Evolutionary conservation across 129 eudicot genomes (phyloP).

Genomic region (Sambucus nigra): DNA sequence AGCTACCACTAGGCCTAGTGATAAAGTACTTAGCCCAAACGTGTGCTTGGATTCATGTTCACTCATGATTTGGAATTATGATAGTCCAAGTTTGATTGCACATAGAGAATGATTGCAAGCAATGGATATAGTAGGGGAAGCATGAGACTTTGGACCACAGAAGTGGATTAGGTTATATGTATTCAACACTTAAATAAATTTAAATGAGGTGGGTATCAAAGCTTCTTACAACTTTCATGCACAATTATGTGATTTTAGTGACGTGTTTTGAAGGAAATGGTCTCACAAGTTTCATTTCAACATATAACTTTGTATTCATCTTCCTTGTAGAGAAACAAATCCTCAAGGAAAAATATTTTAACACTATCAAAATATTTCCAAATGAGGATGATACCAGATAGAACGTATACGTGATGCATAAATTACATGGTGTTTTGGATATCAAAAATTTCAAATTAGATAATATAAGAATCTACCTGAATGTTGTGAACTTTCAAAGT

Average conservation of each 20-base stretch:
- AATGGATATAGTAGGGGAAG: background rate
- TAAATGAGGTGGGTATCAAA: too few relatives aligned
- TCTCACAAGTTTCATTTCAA: too few relatives aligned
- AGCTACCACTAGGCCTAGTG: too few relatives aligned
- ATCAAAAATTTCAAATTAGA: background rate
- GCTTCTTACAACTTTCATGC: too few relatives aligned
- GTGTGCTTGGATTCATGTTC: too few relatives aligned
- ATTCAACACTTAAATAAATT: too few relatives aligned
- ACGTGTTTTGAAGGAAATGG: too few relatives aligned
- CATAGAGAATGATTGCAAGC: background rate
- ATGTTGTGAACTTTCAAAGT: constrained; percentile 76
- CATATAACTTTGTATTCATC: too few relatives aligned
- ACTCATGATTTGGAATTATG: background rate
- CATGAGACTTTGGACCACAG: background rate
- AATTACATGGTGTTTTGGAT: background rate
- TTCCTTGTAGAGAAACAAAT: too few relatives aligned
- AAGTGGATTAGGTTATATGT: background rate
- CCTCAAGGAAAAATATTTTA: background rate
- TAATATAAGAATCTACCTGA: constrained; percentile 31
- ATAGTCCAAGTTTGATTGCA: background rate
- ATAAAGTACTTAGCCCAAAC: too few relatives aligned
- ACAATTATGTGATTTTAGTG: too few relatives aligned
- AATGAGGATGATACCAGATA: background rate
- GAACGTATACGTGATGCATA: background rate
- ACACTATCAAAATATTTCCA: background rate